Evolutionary conservation across 805 yeast genomes (phyloP), one percentile per base, ranked within the genome.

Genomic region (Wickerhamiella siamensis): DNA sequence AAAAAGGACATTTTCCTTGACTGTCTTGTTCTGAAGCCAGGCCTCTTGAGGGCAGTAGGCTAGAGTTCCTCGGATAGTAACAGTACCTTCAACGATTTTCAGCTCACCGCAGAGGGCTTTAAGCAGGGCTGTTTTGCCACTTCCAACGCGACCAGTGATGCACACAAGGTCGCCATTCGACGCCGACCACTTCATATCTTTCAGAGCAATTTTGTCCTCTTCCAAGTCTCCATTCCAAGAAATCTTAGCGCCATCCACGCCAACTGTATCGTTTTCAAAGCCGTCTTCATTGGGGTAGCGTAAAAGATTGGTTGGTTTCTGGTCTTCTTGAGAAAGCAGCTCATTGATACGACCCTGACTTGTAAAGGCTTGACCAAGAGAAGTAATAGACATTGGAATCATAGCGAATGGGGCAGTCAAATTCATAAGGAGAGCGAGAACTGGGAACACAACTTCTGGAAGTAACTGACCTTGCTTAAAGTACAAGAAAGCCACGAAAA

Each of bases 11-110:
- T 91, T 91, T 24, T 91, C 96, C 51, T 74, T 79, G 5, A 87
- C 79, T 1, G 91, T 69, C 34, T 88, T 94, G 57, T 87, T 87
- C 77, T 83, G 78, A 43, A 87, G 81, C 95, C 96, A 87, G 2
- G 95, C 83, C 34, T 81, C 40, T 62, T 87, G 97, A 2, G 94
- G 75, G 32, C 80, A 91, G 57, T 83, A 84, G 0, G 94, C 94
- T 36, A 81, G 63, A 33, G 71, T 65, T 38, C 95, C 95, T 53
- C 70, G 77, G 12, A 77, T 67, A 14, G 65, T 64, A 8, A 81
- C 78, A 15, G 70, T 63, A 22, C 95, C 95, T 39, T 70, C 68
- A 14, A 75, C 64, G 53, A 79, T 74, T 52, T 78, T 74, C 45
- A 83, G 66, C 51, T 83, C 91, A 47, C 95, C 94, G 35, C 82